phyloP scores from a whole-genome alignment of 2,329 filamentous ascomycete genomes.

The Fonsecaea pedrosoi region DNA sequence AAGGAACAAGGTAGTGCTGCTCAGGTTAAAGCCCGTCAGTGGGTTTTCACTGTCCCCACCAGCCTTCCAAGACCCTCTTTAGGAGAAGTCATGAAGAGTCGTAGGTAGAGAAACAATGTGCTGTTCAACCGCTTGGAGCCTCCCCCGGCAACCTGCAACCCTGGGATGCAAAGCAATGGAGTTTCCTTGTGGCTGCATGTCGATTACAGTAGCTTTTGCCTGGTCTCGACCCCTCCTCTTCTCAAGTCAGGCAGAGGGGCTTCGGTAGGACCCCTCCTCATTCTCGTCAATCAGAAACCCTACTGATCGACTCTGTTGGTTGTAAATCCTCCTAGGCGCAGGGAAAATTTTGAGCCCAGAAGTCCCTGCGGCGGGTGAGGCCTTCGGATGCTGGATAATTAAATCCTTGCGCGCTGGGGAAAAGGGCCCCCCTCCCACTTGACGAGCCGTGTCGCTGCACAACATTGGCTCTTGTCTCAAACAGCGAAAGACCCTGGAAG shows the following conservation, averaged over 20 bases:
- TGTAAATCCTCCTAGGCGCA: constrained; percentile 13
- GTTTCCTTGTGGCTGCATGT: constrained; percentile 2
- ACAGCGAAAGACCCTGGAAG: constrained; percentile 5
- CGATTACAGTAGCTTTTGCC: neutral
- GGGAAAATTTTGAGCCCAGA: constrained; percentile 5
- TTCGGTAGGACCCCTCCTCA: neutral
- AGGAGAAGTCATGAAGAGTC: constrained; percentile 3
- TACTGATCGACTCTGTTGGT: constrained; percentile 18
- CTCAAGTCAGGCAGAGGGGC: neutral
- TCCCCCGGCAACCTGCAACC: neutral
- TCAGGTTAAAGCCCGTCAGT: neutral
- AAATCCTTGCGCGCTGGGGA: neutral
- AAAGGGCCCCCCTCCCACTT: neutral
- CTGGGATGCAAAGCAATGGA: neutral
- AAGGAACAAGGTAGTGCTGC: neutral
- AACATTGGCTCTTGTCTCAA: constrained; percentile 1
- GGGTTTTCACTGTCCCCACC: neutral
- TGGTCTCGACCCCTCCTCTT: constrained; percentile 3
- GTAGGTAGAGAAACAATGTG: neutral
- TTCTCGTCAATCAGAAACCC: neutral
- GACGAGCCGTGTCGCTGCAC: neutral
- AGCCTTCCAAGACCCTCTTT: neutral
- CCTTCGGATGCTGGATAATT: constrained; percentile 1
- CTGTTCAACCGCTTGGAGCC: neutral
- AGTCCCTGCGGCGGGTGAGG: constrained; percentile 28